These are phyloP conservation scores for Solanum hybrid DNA, from an alignment of 305 asterid genomes.

Conservation along the genomic window DNA sequence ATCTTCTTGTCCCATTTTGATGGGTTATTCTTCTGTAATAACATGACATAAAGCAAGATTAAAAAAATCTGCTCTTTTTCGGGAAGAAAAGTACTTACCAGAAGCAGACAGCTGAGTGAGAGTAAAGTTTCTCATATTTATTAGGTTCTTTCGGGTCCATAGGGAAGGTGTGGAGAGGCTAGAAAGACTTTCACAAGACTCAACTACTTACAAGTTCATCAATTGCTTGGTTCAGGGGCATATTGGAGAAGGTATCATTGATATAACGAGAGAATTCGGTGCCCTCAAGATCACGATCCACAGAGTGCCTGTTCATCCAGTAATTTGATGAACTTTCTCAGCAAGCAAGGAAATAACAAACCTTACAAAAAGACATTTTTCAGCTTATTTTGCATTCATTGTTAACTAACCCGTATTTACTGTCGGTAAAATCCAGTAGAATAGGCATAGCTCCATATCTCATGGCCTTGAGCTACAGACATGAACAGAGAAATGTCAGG, in stretches of 20 bases:
- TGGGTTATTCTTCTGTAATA: slow-evolving; percentile 43
- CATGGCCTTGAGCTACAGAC: slow-evolving; percentile 59
- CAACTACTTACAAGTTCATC: slow-evolving; percentile 48
- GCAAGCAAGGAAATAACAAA: slow-evolving; percentile 1
- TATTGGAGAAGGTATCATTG: slow-evolving; percentile 29
- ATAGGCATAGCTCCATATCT: slow-evolving; percentile 63
- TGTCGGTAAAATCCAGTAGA: slow-evolving; percentile 25
- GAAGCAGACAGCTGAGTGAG: neutral
- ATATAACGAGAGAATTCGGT: slow-evolving; percentile 35
- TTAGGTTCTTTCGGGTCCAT: neutral
- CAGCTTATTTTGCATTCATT: neutral
- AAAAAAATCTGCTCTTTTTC: neutral
- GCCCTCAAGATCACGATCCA: slow-evolving; percentile 26
- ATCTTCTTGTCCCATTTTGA: slow-evolving; percentile 48
- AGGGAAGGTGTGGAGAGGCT: neutral
- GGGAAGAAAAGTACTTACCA: neutral
- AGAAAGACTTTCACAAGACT: neutral
- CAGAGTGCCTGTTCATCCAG: slow-evolving; percentile 31
- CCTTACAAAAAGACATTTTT: neutral
- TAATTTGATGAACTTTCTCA: slow-evolving; percentile 8
- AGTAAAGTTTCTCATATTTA: neutral
- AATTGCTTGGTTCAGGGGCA: slow-evolving; percentile 55
- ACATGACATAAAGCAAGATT: neutral
- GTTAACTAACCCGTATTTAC: slow-evolving; percentile 33
- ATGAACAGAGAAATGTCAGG: neutral